phyloP scores from a whole-genome alignment of 768 basidiomycete genomes.

The Pilatotrama ljubarskyi region DNA sequence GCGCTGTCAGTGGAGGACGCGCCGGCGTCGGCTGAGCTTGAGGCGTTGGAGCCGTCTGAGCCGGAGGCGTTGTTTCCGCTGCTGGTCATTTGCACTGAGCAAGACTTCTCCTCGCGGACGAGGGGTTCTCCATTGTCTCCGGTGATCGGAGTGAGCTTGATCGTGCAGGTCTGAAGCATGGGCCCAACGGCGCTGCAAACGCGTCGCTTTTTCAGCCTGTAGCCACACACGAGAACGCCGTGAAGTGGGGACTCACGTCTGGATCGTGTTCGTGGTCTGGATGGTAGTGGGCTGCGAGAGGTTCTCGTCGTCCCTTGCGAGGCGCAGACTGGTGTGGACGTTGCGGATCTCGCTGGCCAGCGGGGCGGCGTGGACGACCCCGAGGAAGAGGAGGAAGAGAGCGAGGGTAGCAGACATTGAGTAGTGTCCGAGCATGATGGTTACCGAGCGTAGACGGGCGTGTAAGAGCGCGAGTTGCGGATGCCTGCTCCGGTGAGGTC shows the following conservation, averaged over 20 bases:
- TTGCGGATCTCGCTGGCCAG: conserved; percentile 17
- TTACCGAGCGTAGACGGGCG: conserved; percentile 15
- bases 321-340: conserved; percentile 7
- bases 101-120: conserved; percentile 35
- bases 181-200: conserved; percentile 27
- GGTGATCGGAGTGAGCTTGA: conserved; percentile 37
- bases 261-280: conserved; percentile 36
- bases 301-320: conserved; percentile 27
- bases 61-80: conserved; percentile 14
- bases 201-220: not conserved
- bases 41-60: conserved; percentile 2
- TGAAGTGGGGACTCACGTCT: conserved; percentile 40
- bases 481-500: conserved; percentile 27
- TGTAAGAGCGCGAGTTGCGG: conserved; percentile 22
- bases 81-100: conserved; percentile 25
- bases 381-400: conserved; percentile 28
- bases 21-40: not conserved
- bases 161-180: conserved; percentile 37
- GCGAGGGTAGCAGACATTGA: conserved; percentile 23
- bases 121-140: conserved; percentile 32
- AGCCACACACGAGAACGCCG: not conserved
- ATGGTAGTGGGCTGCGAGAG: conserved; percentile 37
- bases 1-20: conserved; percentile 3
- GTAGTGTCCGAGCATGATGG: conserved; percentile 31
- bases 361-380: conserved; percentile 33